phyloP scores from a whole-genome alignment of 2,329 filamentous ascomycete species.

The Hypoxylon sp. region DNA sequence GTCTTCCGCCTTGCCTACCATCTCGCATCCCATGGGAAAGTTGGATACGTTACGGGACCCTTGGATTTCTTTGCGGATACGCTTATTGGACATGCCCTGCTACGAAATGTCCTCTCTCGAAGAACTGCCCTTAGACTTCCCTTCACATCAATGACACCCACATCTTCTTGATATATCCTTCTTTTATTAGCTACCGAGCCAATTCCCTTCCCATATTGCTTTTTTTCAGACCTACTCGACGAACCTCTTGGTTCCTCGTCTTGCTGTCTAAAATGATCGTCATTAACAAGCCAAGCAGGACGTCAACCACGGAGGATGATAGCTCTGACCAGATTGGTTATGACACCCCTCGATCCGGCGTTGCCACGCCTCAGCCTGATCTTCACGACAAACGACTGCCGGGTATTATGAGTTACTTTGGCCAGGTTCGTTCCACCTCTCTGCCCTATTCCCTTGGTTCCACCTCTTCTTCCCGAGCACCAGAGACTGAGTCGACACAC shows the following conservation, averaged over 20 bases:
- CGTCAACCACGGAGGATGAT: conserved; percentile 75
- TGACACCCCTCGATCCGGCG: conserved; percentile 88
- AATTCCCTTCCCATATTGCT: conserved; percentile 1
- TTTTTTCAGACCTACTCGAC: conserved; percentile 15
- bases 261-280: conserved; percentile 51
- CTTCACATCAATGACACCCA: conserved; percentile 26
- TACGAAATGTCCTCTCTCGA: conserved; percentile 38
- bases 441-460: conserved; percentile 63
- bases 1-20: conserved; percentile 37
- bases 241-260: conserved; percentile 23
- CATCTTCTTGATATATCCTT: conserved; percentile 16
- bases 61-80: conserved; percentile 35
- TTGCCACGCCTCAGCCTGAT: conserved; percentile 94
- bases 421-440: conserved; percentile 96
- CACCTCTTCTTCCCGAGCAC: conserved; percentile 57
- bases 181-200: conserved; percentile 3
- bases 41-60: conserved; percentile 28
- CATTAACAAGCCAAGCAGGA: conserved; percentile 68
- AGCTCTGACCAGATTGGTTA: conserved; percentile 82
- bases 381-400: conserved; percentile 94
- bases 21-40: conserved; percentile 32
- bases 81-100: conserved; percentile 30
- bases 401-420: conserved; percentile 97
- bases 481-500: conserved; percentile 54
- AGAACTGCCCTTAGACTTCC: conserved; percentile 27